Base-by-base conservation (phyloP, 2,329 filamentous ascomycete genomes). In the Pyrenophora tritici-repentis region DNA sequence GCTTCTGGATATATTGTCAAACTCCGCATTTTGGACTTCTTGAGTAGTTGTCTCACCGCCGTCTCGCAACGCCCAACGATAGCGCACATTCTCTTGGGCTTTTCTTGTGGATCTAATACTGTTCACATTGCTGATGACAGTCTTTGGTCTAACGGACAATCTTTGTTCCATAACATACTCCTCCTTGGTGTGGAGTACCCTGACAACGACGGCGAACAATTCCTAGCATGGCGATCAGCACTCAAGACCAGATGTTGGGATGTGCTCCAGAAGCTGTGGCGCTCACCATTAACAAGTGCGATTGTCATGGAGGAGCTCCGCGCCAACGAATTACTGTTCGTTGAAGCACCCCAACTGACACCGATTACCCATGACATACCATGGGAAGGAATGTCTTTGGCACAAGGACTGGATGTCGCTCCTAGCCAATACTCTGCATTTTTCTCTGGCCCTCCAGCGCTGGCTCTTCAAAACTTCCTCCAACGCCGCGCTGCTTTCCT, bases 81-180 rank as follows among this genome's bases (percentile, higher is more conserved):
- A 60, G 94, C 93, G 0, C 95, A 99, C 72, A 81, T 96, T 38
- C 79, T 99, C 2, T 84, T 99, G 4, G 94, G 94, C 0, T 97
- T 99, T 71, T 83, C 83, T 48, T 95, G 91, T 64, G 84, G 86
- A 36, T 83, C 87, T 31, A 86, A 86, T 56, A 82, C 82, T 8
- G 78, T 97, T 2, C 85, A 85, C 18, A 77, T 94, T 26, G 81
- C 88, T 42, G 76, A 85, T 1, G 83, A 86, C 22, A 83, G 91
- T 40, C 75, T 88, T 2, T 95, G 96, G 72, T 83, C 86, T 10
- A 79, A 83, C 13, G 83, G 85, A 12, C 82, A 82, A 16, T 93
- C 94, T 0, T 78, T 99, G 12, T 91, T 99, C 68, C 93, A 99
- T 75, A 83, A 85, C 8, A 82, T 97, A 42, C 76, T 96, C 41